These are phyloP conservation scores for Casuarina equisetifolia DNA, from an alignment of 306 rosid species.

Conservation along the genomic window DNA sequence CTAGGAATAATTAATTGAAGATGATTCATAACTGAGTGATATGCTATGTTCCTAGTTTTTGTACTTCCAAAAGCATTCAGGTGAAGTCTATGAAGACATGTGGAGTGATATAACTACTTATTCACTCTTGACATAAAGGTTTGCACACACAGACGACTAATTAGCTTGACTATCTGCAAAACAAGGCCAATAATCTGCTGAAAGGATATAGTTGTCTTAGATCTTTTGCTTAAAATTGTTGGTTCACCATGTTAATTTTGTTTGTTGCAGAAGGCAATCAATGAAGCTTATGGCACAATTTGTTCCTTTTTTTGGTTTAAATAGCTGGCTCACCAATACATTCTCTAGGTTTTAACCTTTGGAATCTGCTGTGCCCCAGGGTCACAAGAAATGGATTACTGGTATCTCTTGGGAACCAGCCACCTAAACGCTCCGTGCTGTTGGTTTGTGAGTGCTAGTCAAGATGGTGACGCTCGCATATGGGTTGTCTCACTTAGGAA, in stretches of 20 bases:
- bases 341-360: conserved; percentile 5
- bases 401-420: conserved; percentile 98
- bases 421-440: conserved; percentile 85
- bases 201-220: background rate
- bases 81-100: background rate
- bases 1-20: too few relatives aligned
- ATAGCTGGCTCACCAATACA: conserved; percentile 8
- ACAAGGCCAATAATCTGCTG: background rate
- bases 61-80: background rate
- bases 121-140: background rate
- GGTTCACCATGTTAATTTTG: too few relatives aligned
- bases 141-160: background rate
- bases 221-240: background rate
- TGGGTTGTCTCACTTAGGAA: conserved; percentile 77
- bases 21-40: background rate
- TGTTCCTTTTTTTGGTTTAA: background rate
- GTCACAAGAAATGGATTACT: conserved; percentile 94
- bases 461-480: conserved; percentile 96
- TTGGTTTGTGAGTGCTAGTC: conserved; percentile 93
- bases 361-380: conserved; percentile 42
- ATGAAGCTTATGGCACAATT: background rate
- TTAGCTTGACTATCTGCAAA: background rate
- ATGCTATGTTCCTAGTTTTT: background rate
- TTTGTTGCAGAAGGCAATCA: background rate
- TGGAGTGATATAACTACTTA: background rate